A percentile compares a stretch with the other conserved stretches of the same genome.
phyloP scores from a whole-genome alignment of 202 grass and related monocot species.

The Alloteropsis angusta region DNA sequence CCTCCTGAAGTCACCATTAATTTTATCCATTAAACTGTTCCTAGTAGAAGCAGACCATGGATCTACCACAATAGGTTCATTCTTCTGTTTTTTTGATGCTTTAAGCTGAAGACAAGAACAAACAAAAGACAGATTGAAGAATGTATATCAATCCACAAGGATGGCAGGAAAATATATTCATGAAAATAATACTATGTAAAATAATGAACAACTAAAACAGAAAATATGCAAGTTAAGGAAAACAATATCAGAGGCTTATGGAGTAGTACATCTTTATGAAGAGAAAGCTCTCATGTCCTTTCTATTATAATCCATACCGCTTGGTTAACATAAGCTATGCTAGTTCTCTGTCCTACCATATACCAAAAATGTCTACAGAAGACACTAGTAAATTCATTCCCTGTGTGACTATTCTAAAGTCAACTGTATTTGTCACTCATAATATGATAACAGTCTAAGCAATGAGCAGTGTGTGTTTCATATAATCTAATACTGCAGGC shows the following conservation, averaged over 20 bases:
- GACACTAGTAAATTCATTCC: background rate
- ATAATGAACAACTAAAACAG: background rate
- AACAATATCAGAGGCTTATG: background rate
- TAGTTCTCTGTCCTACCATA: background rate
- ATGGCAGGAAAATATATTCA: background rate
- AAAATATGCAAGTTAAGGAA: background rate
- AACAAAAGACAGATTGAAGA: background rate
- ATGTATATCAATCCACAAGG: background rate
- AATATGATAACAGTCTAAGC: conserved; percentile 3
- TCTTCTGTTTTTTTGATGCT: conserved; percentile 29
- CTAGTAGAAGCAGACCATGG: conserved; percentile 61
- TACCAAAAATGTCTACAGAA: background rate
- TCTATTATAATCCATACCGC: background rate
- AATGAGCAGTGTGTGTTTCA: background rate
- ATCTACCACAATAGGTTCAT: conserved; percentile 37
- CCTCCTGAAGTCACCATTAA: conserved; percentile 48
- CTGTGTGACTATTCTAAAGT: background rate
- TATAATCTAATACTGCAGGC: background rate
- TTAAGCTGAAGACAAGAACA: conserved; percentile 33
- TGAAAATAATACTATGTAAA: conserved; percentile 1
- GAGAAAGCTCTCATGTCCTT: background rate
- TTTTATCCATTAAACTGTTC: conserved; percentile 42
- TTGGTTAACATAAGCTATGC: background rate
- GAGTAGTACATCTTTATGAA: background rate
- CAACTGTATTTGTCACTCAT: background rate